A percentile compares a stretch with the other conserved stretches of the same genome.
Evolutionary conservation across 345 rosid genomes (phyloP).

Genomic region (Diplotaxis tenuifolia): DNA sequence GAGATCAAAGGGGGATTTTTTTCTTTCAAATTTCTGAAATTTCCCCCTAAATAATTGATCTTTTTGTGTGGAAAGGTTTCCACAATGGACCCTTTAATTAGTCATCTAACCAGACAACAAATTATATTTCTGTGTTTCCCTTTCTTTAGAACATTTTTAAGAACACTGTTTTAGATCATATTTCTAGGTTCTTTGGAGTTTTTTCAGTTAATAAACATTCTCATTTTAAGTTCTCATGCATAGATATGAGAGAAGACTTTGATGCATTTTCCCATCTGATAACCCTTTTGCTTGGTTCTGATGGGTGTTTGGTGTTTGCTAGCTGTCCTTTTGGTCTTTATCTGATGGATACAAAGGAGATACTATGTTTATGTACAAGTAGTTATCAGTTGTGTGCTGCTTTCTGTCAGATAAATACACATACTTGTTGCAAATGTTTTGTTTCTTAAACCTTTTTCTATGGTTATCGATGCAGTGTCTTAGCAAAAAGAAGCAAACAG

Average conservation of each 20-base stretch:
- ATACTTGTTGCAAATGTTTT: slow-evolving; percentile 1
- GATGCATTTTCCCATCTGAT: slow-evolving; percentile 3
- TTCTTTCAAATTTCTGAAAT: neutral
- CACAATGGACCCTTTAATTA: neutral
- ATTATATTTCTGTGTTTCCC: neutral
- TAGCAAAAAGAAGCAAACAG: slow-evolving; percentile 6
- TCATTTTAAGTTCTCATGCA: slow-evolving; percentile 3
- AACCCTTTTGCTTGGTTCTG: slow-evolving; percentile 15
- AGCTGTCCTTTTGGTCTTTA: neutral
- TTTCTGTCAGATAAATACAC: neutral
- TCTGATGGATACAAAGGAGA: slow-evolving; percentile 1
- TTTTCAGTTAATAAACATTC: neutral
- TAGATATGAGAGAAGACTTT: neutral
- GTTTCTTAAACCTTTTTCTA: slow-evolving; percentile 5
- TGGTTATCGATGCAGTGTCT: slow-evolving; percentile 23
- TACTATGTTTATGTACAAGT: slow-evolving; percentile 10
- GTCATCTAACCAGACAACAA: neutral
- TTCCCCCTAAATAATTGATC: neutral
- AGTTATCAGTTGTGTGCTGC: slow-evolving; percentile 4
- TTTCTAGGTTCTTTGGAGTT: neutral
- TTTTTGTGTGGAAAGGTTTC: neutral
- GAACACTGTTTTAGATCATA: neutral
- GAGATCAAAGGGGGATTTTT: neutral
- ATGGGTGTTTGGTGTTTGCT: neutral
- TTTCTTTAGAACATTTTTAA: slow-evolving; percentile 2